phyloP scores from a whole-genome alignment of 441 rosid species.

The Geranium incanum region DNA sequence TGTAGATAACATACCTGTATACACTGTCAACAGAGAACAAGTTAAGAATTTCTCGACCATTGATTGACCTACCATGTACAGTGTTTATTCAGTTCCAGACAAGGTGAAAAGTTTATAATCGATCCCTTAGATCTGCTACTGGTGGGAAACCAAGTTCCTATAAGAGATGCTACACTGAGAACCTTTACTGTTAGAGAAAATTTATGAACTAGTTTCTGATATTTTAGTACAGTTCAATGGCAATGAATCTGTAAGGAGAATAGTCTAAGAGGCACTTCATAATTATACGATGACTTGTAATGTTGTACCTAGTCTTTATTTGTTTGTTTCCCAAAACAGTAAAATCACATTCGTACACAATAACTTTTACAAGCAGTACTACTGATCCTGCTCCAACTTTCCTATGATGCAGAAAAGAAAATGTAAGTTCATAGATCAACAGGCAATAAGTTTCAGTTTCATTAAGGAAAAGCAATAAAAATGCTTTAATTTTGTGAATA shows the following conservation, averaged over 20 bases:
- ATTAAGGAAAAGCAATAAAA: background rate
- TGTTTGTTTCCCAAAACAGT: background rate
- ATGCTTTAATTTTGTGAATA: background rate
- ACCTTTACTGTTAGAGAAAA: background rate
- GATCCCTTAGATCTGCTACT: background rate
- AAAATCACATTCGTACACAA: background rate
- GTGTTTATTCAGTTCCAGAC: background rate
- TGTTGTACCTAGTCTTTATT: background rate
- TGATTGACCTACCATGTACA: background rate
- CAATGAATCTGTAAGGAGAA: background rate
- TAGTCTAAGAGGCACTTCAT: background rate
- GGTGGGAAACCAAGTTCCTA: background rate
- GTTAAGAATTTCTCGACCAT: background rate
- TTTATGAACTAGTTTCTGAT: background rate
- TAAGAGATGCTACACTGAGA: background rate
- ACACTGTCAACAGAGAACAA: background rate
- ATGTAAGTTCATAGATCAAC: background rate
- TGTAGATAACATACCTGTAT: background rate
- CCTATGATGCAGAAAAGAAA: conserved; percentile 2
- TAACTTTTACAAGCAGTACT: background rate
- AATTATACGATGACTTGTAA: background rate
- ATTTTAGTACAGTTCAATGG: background rate
- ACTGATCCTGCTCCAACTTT: background rate
- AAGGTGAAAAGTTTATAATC: background rate
- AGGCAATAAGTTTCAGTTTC: conserved; percentile 6